A percentile compares a stretch with the other conserved stretches of the same genome.
phyloP scores from a whole-genome alignment of 2,329 filamentous ascomycete genomes.

The Chaetoscypha palmicola region DNA sequence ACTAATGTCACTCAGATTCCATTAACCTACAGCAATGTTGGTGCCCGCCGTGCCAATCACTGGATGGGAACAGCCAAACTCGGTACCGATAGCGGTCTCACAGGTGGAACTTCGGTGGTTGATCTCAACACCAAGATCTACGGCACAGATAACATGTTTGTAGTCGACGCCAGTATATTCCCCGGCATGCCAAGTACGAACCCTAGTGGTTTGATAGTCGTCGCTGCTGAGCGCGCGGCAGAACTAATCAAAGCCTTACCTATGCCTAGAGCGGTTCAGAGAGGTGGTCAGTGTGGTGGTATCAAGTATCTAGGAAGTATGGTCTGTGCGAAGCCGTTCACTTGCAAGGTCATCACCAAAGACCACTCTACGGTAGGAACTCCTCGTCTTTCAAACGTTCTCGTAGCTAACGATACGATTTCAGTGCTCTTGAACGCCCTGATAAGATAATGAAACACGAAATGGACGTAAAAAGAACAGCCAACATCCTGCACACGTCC shows the following conservation, averaged over 20 bases:
- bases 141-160: conserved; percentile 61
- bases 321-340: not conserved
- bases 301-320: not conserved
- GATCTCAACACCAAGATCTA: conserved; percentile 58
- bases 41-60: conserved; percentile 31
- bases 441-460: not conserved
- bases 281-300: not conserved
- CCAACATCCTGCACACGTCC: not conserved
- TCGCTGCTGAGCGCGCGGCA: conserved; percentile 47
- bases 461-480: not conserved
- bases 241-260: conserved; percentile 28
- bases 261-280: not conserved
- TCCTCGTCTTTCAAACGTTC: not conserved
- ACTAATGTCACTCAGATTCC: conserved; percentile 17
- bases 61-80: conserved; percentile 53
- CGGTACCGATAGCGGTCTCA: conserved; percentile 40
- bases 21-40: conserved; percentile 22
- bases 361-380: not conserved
- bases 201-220: conserved; percentile 57
- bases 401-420: not conserved
- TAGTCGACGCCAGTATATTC: conserved; percentile 63
- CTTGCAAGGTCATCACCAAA: not conserved
- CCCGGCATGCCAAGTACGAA: conserved; percentile 64
- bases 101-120: conserved; percentile 52
- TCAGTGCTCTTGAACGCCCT: not conserved